Evolutionary conservation across 1,139 yeast genomes (phyloP), one percentile per base, ranked within the genome.

Genomic region (Kodamaea plutei): DNA sequence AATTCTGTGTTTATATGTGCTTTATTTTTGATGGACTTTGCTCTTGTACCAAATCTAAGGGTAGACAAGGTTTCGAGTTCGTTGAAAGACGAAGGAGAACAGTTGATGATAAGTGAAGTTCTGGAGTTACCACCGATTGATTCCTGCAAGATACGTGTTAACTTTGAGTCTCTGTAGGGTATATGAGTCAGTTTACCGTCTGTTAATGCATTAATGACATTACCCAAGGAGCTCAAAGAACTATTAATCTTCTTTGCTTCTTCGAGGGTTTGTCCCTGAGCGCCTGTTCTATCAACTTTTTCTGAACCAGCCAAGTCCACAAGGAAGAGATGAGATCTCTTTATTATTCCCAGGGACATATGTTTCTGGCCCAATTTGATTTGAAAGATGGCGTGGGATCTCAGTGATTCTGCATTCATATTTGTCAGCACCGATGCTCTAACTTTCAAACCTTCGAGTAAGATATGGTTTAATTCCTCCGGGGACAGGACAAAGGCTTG

Each of bases 241-340:
- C 79, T 73, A 56, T 87, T 88, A 46, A 87, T 84, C 44, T 82
- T 84, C 47, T 83, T 83, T 0, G 95, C 89, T 45, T 88, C 96
- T 50, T 87, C 89, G 11, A 84, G 60, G 1, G 82, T 70, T 40
- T 78, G 79, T 1, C 91, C 93, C 2, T 75, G 58, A 1, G 88
- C 93, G 3, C 93, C 91, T 0, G 94, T 79, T 44, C 80, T 84
- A 34, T 79, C 79, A n/a, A 84, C 79, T 52, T 84, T 84, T 55
- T 88, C 96, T 24, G 91, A 79, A 3, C 96, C 95, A 0, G 95
- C 96, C 40, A 88, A 65, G 58, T 88, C 96, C 8, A 87, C 93
- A 30, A 88, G 58, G 47, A 80, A 84, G 34, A 88, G 64, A 39
- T 69, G 77, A n/a, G 88, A 80, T 26, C 73, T 67, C 48, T 79